Evolutionary conservation across 306 rosid species (phyloP), one percentile per base, ranked within the genome.

Genomic region (Pyrus betulifolia): DNA sequence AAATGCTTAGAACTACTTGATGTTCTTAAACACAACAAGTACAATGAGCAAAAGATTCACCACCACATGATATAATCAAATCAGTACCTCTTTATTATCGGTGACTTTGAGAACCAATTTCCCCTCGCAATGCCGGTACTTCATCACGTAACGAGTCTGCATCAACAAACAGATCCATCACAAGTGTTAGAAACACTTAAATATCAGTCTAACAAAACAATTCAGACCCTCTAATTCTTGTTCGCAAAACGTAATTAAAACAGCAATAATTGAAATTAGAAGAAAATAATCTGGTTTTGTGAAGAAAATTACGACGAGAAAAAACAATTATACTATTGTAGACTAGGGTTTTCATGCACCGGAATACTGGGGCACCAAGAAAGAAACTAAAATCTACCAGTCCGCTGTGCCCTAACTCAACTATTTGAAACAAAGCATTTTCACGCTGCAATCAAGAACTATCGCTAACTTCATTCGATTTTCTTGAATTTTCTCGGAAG

Each of bases 101-200:
- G 94, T 86, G 88, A 90, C 94, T 80, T 93, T 90, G 72, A 90
- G 91, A 57, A 87, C 93, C 88, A 90, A 78, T 78, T 86, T 93
- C 35, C 96, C 93, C 65, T 93, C 96, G 78, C 89, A 89, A 67
- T 93, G 92, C 63, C 97, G 79, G 76, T 93, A 93, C 84, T 93
- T 93, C 89, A 90, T 82, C 44, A 81, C 90, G 83, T 89, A 93
- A 60, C 93, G 85, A 15, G 96, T 91, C 93, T 93, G 58, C 44
- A 89, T 74, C 51, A 72, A 68, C 72, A 86, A 68, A 64, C 33
- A 30, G 38, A 77, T 10, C 73, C 23, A 25, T 28, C 28, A 71
- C 9, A 52, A 52, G 30, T 5, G 51, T 72, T 21, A 60, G 12
- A 57, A 64, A 14, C 22, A 18, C 3, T 3, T 40, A 22, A 67